Evolutionary conservation across 163 green algal genomes (phyloP).

Genomic region (Scenedesmus sp.): DNA sequence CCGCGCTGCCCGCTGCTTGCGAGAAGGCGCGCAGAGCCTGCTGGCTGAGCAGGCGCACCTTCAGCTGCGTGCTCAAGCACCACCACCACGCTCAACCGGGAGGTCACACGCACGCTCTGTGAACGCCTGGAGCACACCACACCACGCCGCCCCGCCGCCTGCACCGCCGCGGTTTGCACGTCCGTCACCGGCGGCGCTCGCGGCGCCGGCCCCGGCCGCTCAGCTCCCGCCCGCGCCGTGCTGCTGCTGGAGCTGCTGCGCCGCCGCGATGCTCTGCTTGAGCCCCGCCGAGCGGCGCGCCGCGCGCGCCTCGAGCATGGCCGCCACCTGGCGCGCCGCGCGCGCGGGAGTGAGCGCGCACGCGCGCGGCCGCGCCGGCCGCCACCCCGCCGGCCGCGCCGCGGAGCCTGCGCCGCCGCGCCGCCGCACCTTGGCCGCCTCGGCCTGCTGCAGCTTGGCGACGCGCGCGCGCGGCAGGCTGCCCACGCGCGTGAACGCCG

Average conservation of each 20-base stretch:
- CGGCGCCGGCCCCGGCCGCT: too few species aligned
- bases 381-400: neutral
- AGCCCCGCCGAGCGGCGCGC: neutral
- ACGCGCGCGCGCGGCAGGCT: slow-evolving; percentile 20
- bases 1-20: too few species aligned
- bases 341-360: neutral
- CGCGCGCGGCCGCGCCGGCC: neutral
- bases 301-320: slow-evolving; percentile 9
- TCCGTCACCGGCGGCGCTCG: too few species aligned
- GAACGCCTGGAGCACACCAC: too few species aligned
- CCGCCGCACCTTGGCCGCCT: neutral
- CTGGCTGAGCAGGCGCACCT: too few species aligned
- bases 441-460: slow-evolving; percentile 13
- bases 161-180: too few species aligned
- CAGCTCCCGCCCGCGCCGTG: neutral
- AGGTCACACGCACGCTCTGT: too few species aligned
- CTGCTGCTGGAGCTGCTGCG: slow-evolving; percentile 12
- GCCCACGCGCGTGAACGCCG: slow-evolving; percentile 35
- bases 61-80: too few species aligned
- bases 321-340: slow-evolving; percentile 8
- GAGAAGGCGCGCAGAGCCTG: too few species aligned
- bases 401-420: too few species aligned
- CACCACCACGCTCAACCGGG: too few species aligned
- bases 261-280: slow-evolving; percentile 25
- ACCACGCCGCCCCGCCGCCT: too few species aligned